Evolutionary conservation across 208 protist species (phyloP).

Genomic region (Leishmania arabica): DNA sequence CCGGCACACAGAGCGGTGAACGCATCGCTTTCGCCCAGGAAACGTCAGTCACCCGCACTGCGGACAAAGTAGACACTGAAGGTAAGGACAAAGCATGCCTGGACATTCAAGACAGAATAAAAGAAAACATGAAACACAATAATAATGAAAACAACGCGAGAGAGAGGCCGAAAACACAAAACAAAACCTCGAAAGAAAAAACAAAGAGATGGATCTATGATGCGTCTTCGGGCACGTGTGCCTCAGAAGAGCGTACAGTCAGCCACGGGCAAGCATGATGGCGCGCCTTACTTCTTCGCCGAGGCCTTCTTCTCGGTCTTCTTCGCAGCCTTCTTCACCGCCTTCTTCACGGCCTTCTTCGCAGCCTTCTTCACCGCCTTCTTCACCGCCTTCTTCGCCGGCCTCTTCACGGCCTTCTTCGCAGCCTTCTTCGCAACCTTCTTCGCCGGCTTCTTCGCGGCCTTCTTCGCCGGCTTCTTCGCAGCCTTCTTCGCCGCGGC

Average conservation of each 20-base stretch:
- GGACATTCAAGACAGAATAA: conserved; percentile 1
- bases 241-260: conserved; percentile 9
- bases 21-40: not conserved
- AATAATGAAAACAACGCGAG: not conserved
- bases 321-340: conserved; percentile 8
- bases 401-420: conserved; percentile 8
- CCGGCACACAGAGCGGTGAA: not conserved
- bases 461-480: conserved; percentile 36
- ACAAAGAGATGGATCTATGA: conserved; percentile 19
- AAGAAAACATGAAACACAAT: not conserved
- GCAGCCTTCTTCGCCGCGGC: not conserved
- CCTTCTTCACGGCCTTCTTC: conserved; percentile 6
- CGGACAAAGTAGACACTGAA: not conserved
- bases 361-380: conserved; percentile 34
- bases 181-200: not conserved
- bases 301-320: conserved; percentile 33
- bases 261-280: conserved; percentile 1
- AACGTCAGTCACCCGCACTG: not conserved
- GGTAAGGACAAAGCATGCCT: not conserved
- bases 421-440: conserved; percentile 20
- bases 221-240: not conserved
- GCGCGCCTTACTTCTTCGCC: conserved; percentile 18
- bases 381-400: conserved; percentile 16
- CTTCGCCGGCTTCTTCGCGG: conserved; percentile 32
- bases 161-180: conserved; percentile 1